These are phyloP conservation scores for Arctium minus DNA, from an alignment of 129 eudicot genomes.

Conservation along the genomic window DNA sequence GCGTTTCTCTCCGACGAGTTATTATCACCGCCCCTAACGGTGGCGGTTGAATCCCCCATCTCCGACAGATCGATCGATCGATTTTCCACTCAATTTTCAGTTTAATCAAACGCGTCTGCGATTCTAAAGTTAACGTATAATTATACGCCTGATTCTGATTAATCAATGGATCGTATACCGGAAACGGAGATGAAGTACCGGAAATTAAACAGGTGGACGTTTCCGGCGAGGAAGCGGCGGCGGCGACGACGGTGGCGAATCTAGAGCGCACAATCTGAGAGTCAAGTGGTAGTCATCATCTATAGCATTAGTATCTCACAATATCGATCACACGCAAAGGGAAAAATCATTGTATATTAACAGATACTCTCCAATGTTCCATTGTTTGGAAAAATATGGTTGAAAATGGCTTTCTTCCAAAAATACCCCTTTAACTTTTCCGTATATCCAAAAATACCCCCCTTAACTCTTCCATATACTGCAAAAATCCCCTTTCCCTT, in stretches of 20 bases:
- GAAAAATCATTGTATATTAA: background rate
- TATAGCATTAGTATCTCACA: conserved; percentile 6
- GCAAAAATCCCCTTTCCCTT: background rate
- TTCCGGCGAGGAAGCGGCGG: conserved; percentile 16
- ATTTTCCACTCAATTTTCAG: background rate
- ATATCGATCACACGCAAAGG: conserved; percentile 8
- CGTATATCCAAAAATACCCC: background rate
- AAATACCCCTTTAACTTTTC: background rate
- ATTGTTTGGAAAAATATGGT: background rate
- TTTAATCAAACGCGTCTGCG: conserved; percentile 3
- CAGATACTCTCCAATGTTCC: background rate
- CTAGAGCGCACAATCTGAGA: conserved; percentile 12
- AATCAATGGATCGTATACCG: conserved; percentile 11
- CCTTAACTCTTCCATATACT: no score
- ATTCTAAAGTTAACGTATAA: background rate
- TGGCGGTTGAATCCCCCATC: conserved; percentile 41
- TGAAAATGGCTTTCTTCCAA: background rate
- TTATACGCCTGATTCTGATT: conserved; percentile 9
- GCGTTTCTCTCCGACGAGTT: conserved; percentile 30
- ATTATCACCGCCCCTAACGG: conserved; percentile 29
- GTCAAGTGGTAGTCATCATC: background rate
- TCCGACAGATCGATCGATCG: conserved; percentile 20
- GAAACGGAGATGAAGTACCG: background rate
- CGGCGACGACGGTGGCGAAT: conserved; percentile 22
- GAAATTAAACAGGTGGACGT: background rate